These are phyloP conservation scores for Akanthomyces lecanii DNA, from an alignment of 2,329 filamentous ascomycete species.

Conservation along the genomic window DNA sequence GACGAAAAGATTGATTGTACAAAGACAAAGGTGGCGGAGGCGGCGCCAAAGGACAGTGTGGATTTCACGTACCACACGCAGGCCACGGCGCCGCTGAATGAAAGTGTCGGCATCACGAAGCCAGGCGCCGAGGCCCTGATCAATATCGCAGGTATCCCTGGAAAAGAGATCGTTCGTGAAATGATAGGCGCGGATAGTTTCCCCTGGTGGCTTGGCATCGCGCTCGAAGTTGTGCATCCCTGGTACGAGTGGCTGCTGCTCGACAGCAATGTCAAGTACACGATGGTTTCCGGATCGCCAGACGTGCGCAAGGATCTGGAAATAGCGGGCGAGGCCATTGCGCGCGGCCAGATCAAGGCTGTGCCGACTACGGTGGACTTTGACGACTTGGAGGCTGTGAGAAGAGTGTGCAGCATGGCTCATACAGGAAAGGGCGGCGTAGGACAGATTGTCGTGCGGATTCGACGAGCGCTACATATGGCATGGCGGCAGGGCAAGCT, in stretches of 20 bases:
- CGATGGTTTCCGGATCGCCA: slow-evolving; percentile 42
- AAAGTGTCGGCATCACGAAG: slow-evolving; percentile 38
- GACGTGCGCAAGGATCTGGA: slow-evolving; percentile 40
- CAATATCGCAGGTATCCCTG: slow-evolving; percentile 38
- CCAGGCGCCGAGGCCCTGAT: slow-evolving; percentile 35
- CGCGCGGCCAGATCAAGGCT: slow-evolving; percentile 38
- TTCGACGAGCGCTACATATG: slow-evolving; percentile 22
- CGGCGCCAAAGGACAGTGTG: slow-evolving; percentile 37
- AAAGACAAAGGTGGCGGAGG: slow-evolving; percentile 34
- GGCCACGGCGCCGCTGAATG: slow-evolving; percentile 31
- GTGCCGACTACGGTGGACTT: slow-evolving; percentile 40
- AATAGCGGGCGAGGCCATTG: slow-evolving; percentile 36
- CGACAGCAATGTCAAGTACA: slow-evolving; percentile 42
- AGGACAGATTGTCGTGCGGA: slow-evolving; percentile 39
- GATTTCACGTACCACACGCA: slow-evolving; percentile 51
- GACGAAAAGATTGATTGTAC: slow-evolving; percentile 52
- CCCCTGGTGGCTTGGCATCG: slow-evolving; percentile 36
- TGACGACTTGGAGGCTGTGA: slow-evolving; percentile 40
- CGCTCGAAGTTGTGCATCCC: slow-evolving; percentile 33
- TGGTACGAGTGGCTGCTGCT: slow-evolving; percentile 40
- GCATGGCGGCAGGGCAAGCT: no score
- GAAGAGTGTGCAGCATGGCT: slow-evolving; percentile 37
- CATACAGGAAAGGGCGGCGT: slow-evolving; percentile 39
- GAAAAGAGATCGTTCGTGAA: slow-evolving; percentile 25
- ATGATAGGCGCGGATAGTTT: slow-evolving; percentile 30